phyloP scores from a whole-genome alignment of 345 rosid species.

The Trapa bicornis region DNA sequence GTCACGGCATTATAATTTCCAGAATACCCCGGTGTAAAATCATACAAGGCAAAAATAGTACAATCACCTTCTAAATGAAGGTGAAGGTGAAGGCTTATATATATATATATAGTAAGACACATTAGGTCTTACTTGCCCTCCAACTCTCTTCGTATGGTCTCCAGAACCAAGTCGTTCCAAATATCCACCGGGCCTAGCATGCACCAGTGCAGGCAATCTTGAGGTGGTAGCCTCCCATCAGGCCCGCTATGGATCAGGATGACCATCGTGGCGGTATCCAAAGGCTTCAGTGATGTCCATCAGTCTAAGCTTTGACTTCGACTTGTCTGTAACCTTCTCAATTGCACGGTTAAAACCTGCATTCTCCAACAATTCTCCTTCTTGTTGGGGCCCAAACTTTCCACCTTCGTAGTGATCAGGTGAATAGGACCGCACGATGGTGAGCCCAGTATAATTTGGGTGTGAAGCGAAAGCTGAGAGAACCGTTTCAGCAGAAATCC shows the following conservation, averaged over 20 bases:
- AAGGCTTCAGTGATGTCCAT: conserved; percentile 82
- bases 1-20: too few species aligned
- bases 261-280: conserved; percentile 93
- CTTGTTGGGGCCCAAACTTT: conserved; percentile 49
- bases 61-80: too few species aligned
- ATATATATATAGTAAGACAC: too few species aligned
- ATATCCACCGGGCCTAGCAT: conserved; percentile 96
- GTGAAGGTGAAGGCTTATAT: too few species aligned
- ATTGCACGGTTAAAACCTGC: conserved; percentile 44
- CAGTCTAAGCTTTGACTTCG: conserved; percentile 48
- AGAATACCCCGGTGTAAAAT: too few species aligned
- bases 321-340: conserved; percentile 27
- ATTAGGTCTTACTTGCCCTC: too few species aligned
- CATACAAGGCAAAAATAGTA: too few species aligned
- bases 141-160: conserved; percentile 53
- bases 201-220: conserved; percentile 99
- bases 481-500: conserved; percentile 72
- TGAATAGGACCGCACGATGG: conserved; percentile 72
- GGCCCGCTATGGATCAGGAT: conserved; percentile 91
- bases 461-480: conserved; percentile 51
- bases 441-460: conserved; percentile 67
- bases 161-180: conserved; percentile 90
- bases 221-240: conserved; percentile 80
- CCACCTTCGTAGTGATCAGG: conserved; percentile 99
- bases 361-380: conserved; percentile 58